A percentile compares a stretch with the other conserved stretches of the same genome.
phyloP scores from a whole-genome alignment of 1,284 basidiomycete species.

The Ceratobasidium sp. region DNA sequence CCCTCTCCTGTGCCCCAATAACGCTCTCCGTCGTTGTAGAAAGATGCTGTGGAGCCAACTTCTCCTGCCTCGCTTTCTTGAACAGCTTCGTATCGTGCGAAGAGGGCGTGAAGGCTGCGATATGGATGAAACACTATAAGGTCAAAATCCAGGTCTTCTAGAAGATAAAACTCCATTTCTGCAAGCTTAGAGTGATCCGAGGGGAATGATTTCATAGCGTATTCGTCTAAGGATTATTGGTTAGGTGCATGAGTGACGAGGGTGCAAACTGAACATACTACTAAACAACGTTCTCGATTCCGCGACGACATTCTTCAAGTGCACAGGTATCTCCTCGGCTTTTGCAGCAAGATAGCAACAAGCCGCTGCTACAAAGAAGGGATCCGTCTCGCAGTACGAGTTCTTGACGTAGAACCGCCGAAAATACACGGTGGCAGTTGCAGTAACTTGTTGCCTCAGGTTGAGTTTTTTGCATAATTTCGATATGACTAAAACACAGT shows the following conservation, averaged over 20 bases:
- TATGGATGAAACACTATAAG: slow-evolving; percentile 95
- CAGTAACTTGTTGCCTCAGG: slow-evolving; percentile 88
- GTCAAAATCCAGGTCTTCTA: slow-evolving; percentile 97
- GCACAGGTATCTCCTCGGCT: slow-evolving; percentile 93
- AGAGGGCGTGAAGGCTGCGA: slow-evolving; percentile 82
- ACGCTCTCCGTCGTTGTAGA: slow-evolving; percentile 64
- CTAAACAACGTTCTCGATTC: slow-evolving; percentile 84
- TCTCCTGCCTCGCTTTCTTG: slow-evolving; percentile 52
- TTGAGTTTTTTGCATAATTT: slow-evolving; percentile 87
- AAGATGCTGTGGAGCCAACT: slow-evolving; percentile 44
- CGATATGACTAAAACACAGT: slow-evolving; percentile 69
- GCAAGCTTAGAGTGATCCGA: slow-evolving; percentile 91
- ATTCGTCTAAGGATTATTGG: slow-evolving; percentile 56
- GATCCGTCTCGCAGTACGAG: slow-evolving; percentile 92
- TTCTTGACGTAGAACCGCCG: slow-evolving; percentile 95
- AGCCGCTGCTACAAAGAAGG: slow-evolving; percentile 89
- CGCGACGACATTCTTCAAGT: slow-evolving; percentile 91
- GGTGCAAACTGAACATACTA: slow-evolving; percentile 54
- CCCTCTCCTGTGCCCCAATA: slow-evolving; percentile 81
- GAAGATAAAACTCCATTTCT: slow-evolving; percentile 98
- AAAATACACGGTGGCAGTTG: slow-evolving; percentile 94
- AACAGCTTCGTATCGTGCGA: slow-evolving; percentile 58
- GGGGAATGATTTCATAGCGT: slow-evolving; percentile 79
- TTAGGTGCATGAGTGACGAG: background rate
- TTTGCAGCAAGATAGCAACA: slow-evolving; percentile 97